Conservation (phyloP, 2,329 filamentous ascomycete species). For the Cladophialophora yegresii region DNA sequence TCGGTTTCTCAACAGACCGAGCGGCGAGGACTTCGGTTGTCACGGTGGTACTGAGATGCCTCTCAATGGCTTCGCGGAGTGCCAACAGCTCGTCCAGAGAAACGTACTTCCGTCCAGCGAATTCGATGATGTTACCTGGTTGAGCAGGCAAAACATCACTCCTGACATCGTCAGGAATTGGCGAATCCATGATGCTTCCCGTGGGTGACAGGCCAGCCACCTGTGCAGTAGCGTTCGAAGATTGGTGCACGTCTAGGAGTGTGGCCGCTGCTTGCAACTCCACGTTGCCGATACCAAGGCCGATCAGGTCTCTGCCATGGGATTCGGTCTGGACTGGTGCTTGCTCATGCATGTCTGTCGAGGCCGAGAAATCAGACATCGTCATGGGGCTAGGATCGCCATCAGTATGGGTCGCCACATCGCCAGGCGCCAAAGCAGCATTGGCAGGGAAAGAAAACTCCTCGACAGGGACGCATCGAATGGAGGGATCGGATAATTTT, state of each 20-base stretch:
- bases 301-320: slow-evolving; percentile 14
- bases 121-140: slow-evolving; percentile 14
- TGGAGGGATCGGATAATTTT: background rate
- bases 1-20: background rate
- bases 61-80: slow-evolving; percentile 8
- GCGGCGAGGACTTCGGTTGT: background rate
- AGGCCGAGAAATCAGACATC: slow-evolving; percentile 18
- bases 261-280: background rate
- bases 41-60: background rate
- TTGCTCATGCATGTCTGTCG: background rate
- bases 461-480: slow-evolving; percentile 19
- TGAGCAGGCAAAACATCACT: slow-evolving; percentile 11
- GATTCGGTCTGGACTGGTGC: background rate
- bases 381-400: slow-evolving; percentile 21
- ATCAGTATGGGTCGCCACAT: slow-evolving; percentile 28
- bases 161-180: slow-evolving; percentile 18
- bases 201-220: background rate
- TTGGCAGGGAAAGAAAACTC: slow-evolving; percentile 20
- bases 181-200: slow-evolving; percentile 25
- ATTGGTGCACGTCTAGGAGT: background rate
- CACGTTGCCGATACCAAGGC: slow-evolving; percentile 22
- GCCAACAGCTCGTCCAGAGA: slow-evolving; percentile 15
- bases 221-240: background rate
- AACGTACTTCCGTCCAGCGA: slow-evolving; percentile 21
- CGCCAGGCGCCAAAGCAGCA: slow-evolving; percentile 6